Conservation (phyloP, 805 yeast species). For the Suhomyces pyralidae region DNA sequence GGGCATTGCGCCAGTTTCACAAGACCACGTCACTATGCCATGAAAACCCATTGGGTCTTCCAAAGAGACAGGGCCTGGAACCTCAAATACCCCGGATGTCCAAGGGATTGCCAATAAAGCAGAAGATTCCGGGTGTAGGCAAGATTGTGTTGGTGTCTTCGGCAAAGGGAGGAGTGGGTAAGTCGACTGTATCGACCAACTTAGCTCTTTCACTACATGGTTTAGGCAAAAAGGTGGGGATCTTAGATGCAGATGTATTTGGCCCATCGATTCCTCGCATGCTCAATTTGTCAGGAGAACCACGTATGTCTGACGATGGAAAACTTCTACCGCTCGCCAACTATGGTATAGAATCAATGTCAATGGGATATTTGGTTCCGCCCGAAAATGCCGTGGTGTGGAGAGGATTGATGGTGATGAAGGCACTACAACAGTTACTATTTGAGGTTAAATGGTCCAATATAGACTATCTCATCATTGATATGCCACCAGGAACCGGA, state of each 20-base stretch:
- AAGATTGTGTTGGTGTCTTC: slow-evolving; percentile 66
- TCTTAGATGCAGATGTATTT: slow-evolving; percentile 77
- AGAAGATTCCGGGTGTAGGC: slow-evolving; percentile 56
- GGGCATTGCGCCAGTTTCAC: background rate
- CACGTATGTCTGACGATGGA: slow-evolving; percentile 51
- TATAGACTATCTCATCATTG: slow-evolving; percentile 68
- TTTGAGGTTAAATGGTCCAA: slow-evolving; percentile 77
- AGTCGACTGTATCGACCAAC: slow-evolving; percentile 71
- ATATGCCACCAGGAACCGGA: slow-evolving; percentile 92
- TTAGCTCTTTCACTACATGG: slow-evolving; percentile 59
- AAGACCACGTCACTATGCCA: slow-evolving; percentile 14
- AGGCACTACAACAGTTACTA: slow-evolving; percentile 78
- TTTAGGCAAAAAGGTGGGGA: slow-evolving; percentile 57
- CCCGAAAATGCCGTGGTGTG: slow-evolving; percentile 74
- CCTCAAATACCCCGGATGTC: slow-evolving; percentile 41
- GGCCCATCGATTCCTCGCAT: slow-evolving; percentile 82
- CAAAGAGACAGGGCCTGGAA: slow-evolving; percentile 15
- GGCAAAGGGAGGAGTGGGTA: slow-evolving; percentile 82
- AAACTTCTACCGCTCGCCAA: slow-evolving; percentile 64
- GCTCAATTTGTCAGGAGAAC: slow-evolving; percentile 68
- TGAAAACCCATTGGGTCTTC: slow-evolving; percentile 44
- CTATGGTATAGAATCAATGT: slow-evolving; percentile 80
- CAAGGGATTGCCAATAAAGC: slow-evolving; percentile 55
- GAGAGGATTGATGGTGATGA: slow-evolving; percentile 86
- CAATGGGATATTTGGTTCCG: slow-evolving; percentile 77